These are phyloP conservation scores for Clonostachys solani DNA, from an alignment of 2,329 filamentous ascomycete genomes.

Conservation along the genomic window DNA sequence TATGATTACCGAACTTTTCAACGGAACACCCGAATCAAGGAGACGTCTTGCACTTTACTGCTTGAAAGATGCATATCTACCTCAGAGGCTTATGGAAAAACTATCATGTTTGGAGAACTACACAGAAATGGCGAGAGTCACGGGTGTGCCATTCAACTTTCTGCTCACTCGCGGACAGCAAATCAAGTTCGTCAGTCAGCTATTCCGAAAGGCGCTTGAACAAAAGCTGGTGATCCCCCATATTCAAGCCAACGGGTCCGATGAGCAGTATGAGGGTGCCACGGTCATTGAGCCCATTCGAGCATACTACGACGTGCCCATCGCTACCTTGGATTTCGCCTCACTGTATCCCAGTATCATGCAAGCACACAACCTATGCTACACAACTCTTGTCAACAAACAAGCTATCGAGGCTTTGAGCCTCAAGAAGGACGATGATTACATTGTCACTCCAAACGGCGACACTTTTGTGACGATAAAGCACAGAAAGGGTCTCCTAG, in stretches of 20 bases:
- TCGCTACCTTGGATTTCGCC: slow-evolving; percentile 97
- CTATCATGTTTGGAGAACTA: slow-evolving; percentile 98
- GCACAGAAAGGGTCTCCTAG: slow-evolving; percentile 84
- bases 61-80: slow-evolving; percentile 93
- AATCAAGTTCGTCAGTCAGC: slow-evolving; percentile 94
- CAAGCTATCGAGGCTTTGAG: slow-evolving; percentile 69
- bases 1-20: slow-evolving; percentile 98
- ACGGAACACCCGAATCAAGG: slow-evolving; percentile 89
- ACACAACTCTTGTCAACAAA: slow-evolving; percentile 81
- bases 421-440: slow-evolving; percentile 86
- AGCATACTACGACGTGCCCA: slow-evolving; percentile 91
- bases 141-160: slow-evolving; percentile 95
- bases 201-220: slow-evolving; percentile 91
- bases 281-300: slow-evolving; percentile 95
- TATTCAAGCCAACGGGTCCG: slow-evolving; percentile 61
- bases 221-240: slow-evolving; percentile 95
- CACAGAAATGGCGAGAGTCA: slow-evolving; percentile 99
- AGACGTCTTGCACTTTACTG: slow-evolving; percentile 92
- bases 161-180: slow-evolving; percentile 90
- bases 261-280: slow-evolving; percentile 95
- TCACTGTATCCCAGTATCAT: slow-evolving; percentile 99
- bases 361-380: slow-evolving; percentile 97
- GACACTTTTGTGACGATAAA: slow-evolving; percentile 89
- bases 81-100: slow-evolving; percentile 93
- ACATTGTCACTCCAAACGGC: slow-evolving; percentile 91